Base-by-base conservation (phyloP, 768 basidiomycete species). In the Agrocybe praecox region DNA sequence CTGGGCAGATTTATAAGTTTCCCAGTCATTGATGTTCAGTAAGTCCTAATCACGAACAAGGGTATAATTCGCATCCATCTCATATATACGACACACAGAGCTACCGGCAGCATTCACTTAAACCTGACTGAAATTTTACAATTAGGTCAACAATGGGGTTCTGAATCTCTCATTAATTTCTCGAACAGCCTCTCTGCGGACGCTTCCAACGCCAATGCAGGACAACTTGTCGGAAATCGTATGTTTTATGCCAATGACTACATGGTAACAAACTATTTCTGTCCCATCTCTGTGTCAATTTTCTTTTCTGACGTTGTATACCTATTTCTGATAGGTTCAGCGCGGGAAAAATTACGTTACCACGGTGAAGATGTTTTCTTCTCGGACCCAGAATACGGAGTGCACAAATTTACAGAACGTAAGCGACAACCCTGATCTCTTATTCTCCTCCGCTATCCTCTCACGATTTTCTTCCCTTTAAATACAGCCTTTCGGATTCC, bases 181-280 rank as follows among this genome's bases (percentile, higher is more conserved):
- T 70, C 74, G 8, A 67, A 65, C 7, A 68, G 67, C 49, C 68
- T 87, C 17, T 71, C 76, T 9, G 56, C 58, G 36, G 67, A 67
- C 18, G 65, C 69, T 2, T 63, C 68, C 18, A 74, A 72, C 60
- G 86, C 83, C 12, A 89, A 88, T 61, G 80, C 77, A 0, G 86
- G 86, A 2, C 64, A 68, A 17, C 60, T 88, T 14, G 36, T 58
- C 1, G 87, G 88, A 1, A 89, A 87, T 61, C 76, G 78, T 14
- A 83, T 86, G 80, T 89, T 89, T 68, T 87, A 78, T 63, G 75
- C 77, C 46, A 85, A 82, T 58, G 88, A 90, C 63, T 89, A 88
- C 61, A 86, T 89, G 86, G 88, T 85, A 50, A 12, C 73, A 57
- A 14, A 52, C 0, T 24, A 24, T 36, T n/a, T n/a, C n/a, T n/a